Evolutionary conservation across 2,329 filamentous ascomycete species (phyloP), one percentile per base, ranked within the genome.

Genomic region (Botrytis medusae): DNA sequence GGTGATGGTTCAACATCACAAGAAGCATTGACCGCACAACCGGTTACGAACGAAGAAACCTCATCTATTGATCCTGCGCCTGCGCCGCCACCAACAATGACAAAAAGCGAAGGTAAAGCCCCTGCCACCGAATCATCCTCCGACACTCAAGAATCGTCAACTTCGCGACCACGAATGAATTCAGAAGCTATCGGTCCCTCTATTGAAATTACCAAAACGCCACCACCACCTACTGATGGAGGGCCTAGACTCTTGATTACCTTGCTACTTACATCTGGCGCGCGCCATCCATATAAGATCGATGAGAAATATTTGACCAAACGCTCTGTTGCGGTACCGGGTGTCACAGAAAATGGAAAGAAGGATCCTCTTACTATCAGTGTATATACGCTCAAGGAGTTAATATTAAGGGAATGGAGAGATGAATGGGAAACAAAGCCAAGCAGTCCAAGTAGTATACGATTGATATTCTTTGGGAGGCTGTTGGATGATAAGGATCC

Each of bases 401-500:
- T 98, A 80, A 97, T 98, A 81, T 88, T 96, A 85, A 88, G 93
- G 79, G 95, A 98, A 82, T 98, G 95, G 95, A 88, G 94, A 77
- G 91, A 91, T 78, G 93, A 98, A 81, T 98, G 95, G 95, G 95
- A 97, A 79, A 85, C 90, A 25, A 91, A 93, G 80, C 95, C 95
- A 1, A 90, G 92, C 40, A 96, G 93, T 80, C 95, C 95, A 18
- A 95, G 91, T 79, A 93, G 92, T 75, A 98, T 98, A 84, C 88
- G 95, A 69, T 84, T 98, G 79, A 98, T 98, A 79, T 93, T 94
- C 76, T 96, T 97, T 83, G 95, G 95, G 69, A 94, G 95, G 81
- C 85, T 98, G 82, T 84, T 98, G 77, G 94, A 97, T 78, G 95
- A 98, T 80, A 97, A 97, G 83, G 89, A 92, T 73, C 89, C 89